Conservation (phyloP, 768 basidiomycete species). For the Mycena vitilis region DNA sequence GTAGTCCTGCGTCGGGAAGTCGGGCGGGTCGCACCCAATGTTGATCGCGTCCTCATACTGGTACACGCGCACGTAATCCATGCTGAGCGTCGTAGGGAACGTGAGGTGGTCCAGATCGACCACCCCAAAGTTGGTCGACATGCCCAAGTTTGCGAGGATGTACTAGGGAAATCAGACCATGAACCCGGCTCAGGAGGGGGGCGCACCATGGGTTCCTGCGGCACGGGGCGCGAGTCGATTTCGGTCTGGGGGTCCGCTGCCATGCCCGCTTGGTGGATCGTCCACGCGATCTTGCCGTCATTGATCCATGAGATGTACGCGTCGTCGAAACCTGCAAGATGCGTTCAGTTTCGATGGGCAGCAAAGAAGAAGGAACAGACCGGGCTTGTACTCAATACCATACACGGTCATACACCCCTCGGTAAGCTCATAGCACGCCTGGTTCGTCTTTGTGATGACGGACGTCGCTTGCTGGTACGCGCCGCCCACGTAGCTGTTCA, state of each 20-base stretch:
- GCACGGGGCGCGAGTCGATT: constrained; percentile 64
- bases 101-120: constrained; percentile 51
- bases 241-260: constrained; percentile 59
- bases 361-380: constrained; percentile 39
- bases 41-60: constrained; percentile 65
- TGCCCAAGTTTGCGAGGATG: constrained; percentile 62
- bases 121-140: constrained; percentile 44
- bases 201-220: constrained; percentile 77
- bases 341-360: not conserved
- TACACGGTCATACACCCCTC: constrained; percentile 67
- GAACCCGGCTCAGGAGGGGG: too few species aligned
- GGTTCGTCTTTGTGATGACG: constrained; percentile 57
- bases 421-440: constrained; percentile 63
- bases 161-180: too few species aligned
- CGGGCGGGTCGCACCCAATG: constrained; percentile 72
- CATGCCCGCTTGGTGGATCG: constrained; percentile 64
- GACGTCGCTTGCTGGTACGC: constrained; percentile 85
- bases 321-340: constrained; percentile 20
- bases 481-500: constrained; percentile 80
- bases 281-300: constrained; percentile 69
- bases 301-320: constrained; percentile 77
- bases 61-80: constrained; percentile 82
- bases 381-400: constrained; percentile 72
- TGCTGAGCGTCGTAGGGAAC: constrained; percentile 62
- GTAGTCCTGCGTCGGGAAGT: constrained; percentile 73